Percentiles rank a stretch among this genome's conserved stretches.
These are phyloP conservation scores for Zygosaccharomyces sapae DNA, from an alignment of 1,139 yeast species.

Conservation along the genomic window DNA sequence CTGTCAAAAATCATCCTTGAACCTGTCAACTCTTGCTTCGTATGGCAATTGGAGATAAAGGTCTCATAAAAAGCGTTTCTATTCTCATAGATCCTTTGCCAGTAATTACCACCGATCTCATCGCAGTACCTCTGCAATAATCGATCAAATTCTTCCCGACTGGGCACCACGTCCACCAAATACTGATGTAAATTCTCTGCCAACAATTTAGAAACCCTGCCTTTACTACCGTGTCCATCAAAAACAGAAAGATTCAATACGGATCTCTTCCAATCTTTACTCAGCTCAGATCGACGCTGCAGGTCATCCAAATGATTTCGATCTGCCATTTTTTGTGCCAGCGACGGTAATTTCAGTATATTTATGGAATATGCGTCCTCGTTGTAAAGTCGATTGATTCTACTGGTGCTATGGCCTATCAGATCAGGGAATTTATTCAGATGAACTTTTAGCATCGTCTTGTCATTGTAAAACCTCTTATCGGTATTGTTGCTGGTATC, in stretches of 20 bases:
- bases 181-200: slow-evolving; percentile 49
- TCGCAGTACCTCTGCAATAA: slow-evolving; percentile 51
- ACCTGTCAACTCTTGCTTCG: slow-evolving; percentile 40
- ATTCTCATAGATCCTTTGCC: slow-evolving; percentile 71
- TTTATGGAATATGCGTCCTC: slow-evolving; percentile 64
- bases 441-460: slow-evolving; percentile 23
- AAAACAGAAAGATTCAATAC: slow-evolving; percentile 70
- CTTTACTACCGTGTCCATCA: slow-evolving; percentile 91
- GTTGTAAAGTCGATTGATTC: slow-evolving; percentile 73
- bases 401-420: slow-evolving; percentile 70
- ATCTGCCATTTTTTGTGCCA: slow-evolving; percentile 34
- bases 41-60: slow-evolving; percentile 40
- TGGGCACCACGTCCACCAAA: slow-evolving; percentile 47
- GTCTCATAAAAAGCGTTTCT: slow-evolving; percentile 44
- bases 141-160: slow-evolving; percentile 35
- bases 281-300: slow-evolving; percentile 7
- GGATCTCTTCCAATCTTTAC: slow-evolving; percentile 18
- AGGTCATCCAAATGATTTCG: slow-evolving; percentile 1
- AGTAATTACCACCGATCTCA: slow-evolving; percentile 69
- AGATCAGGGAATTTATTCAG: slow-evolving; percentile 31
- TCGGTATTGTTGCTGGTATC: neutral
- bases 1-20: slow-evolving; percentile 38
- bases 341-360: slow-evolving; percentile 37
- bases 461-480: slow-evolving; percentile 3
- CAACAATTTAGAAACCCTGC: slow-evolving; percentile 61